phyloP scores from a whole-genome alignment of 441 rosid species.

The Mallotus repandus region DNA sequence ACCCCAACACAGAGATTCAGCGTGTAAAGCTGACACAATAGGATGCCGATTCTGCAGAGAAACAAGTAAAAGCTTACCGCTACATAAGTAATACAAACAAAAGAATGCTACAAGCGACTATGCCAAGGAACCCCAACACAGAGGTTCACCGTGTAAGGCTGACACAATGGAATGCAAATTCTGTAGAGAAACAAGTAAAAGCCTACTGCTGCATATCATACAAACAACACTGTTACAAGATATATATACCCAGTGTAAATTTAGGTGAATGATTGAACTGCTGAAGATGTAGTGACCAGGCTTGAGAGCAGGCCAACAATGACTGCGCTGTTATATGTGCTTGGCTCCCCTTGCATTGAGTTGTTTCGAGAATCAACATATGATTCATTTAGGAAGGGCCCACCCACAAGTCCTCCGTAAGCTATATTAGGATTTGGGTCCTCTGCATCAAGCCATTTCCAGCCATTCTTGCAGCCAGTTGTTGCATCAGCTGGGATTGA shows the following conservation, averaged over 20 bases:
- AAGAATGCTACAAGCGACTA: neutral
- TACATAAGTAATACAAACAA: neutral
- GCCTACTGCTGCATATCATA: slow-evolving; percentile 23
- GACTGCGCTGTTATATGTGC: slow-evolving; percentile 84
- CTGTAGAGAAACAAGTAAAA: slow-evolving; percentile 15
- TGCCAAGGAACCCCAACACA: neutral
- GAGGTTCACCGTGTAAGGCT: slow-evolving; percentile 2
- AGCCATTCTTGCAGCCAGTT: slow-evolving; percentile 75
- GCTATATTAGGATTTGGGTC: slow-evolving; percentile 86
- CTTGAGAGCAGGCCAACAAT: slow-evolving; percentile 88
- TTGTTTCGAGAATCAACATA: slow-evolving; percentile 67
- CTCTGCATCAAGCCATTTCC: slow-evolving; percentile 63
- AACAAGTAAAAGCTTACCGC: no score
- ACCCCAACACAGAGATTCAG: slow-evolving; percentile 2
- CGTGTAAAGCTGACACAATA: neutral
- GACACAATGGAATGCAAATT: slow-evolving; percentile 2
- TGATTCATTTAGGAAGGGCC: slow-evolving; percentile 85
- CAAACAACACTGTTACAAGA: slow-evolving; percentile 14
- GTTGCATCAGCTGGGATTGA: slow-evolving; percentile 79
- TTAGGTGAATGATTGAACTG: slow-evolving; percentile 54
- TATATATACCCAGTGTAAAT: slow-evolving; percentile 13
- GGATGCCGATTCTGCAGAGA: slow-evolving; percentile 7
- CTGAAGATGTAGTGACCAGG: slow-evolving; percentile 81
- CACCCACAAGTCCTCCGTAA: slow-evolving; percentile 81
- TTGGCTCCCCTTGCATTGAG: slow-evolving; percentile 88